phyloP scores from a whole-genome alignment of 2,329 filamentous ascomycete species.

The Fusarium duplospermum region DNA sequence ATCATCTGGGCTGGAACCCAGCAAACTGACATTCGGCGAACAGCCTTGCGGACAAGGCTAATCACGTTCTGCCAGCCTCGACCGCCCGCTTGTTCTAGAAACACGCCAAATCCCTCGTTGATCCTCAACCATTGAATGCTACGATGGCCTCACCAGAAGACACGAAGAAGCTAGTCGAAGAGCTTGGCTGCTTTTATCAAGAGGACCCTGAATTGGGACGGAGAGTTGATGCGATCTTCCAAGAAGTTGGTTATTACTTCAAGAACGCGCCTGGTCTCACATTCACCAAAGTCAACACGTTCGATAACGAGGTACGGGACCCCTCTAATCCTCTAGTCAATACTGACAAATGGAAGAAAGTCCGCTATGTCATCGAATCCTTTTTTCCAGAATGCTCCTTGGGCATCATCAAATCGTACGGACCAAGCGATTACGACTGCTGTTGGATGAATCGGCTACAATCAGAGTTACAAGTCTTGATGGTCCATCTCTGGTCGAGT shows the following conservation, averaged over 20 bases:
- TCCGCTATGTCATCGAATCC: background rate
- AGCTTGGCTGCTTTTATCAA: background rate
- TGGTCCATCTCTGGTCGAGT: background rate
- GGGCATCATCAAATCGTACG: background rate
- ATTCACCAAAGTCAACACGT: background rate
- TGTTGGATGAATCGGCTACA: background rate
- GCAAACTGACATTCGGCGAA: no score
- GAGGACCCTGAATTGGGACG: background rate
- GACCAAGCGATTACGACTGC: background rate
- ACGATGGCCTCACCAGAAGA: background rate
- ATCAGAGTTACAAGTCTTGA: background rate
- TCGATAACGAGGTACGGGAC: background rate
- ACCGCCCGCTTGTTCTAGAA: no score
- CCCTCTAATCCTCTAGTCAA: background rate
- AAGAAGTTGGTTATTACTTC: background rate
- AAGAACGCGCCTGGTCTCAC: background rate
- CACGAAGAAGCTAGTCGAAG: background rate
- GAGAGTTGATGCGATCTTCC: background rate
- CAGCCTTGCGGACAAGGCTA: no score
- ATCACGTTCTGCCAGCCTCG: no score
- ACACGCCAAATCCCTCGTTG: no score
- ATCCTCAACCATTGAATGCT: background rate
- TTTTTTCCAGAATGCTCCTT: background rate
- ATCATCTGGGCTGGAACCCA: no score
- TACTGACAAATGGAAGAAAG: background rate